Percentiles rank a stretch among this genome's conserved stretches.
These are phyloP conservation scores for Geotrichum carabidarum DNA, from an alignment of 1,139 yeast genomes.

Conservation along the genomic window DNA sequence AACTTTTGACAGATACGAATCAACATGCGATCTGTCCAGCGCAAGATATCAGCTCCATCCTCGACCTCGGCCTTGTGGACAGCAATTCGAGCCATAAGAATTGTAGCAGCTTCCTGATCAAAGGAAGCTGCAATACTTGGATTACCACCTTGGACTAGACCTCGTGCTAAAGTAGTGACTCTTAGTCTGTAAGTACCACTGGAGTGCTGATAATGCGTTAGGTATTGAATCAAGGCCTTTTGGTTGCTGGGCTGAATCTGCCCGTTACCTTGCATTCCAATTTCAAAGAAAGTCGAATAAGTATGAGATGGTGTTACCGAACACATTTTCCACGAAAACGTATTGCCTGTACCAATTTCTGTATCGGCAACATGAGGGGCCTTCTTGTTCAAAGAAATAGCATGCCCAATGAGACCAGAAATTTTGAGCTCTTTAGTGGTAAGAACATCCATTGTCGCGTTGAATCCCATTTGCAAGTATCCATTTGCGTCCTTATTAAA, in stretches of 20 bases:
- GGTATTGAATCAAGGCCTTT: conserved; percentile 52
- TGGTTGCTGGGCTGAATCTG: conserved; percentile 52
- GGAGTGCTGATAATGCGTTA: conserved; percentile 64
- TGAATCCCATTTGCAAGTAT: conserved; percentile 71
- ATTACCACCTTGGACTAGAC: conserved; percentile 26
- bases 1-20: conserved; percentile 71
- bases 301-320: conserved; percentile 80
- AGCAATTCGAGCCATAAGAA: conserved; percentile 53
- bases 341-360: conserved; percentile 89
- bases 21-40: conserved; percentile 72
- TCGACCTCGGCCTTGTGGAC: conserved; percentile 45
- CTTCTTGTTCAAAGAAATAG: conserved; percentile 40
- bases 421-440: conserved; percentile 81
- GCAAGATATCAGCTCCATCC: conserved; percentile 55
- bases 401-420: conserved; percentile 88
- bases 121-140: conserved; percentile 40
- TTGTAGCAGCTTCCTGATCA: conserved; percentile 70
- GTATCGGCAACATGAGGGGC: conserved; percentile 74
- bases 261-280: conserved; percentile 46
- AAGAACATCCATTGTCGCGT: conserved; percentile 62
- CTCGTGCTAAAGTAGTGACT: conserved; percentile 43
- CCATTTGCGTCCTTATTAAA: conserved; percentile 81
- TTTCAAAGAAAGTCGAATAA: conserved; percentile 83
- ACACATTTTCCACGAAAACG: conserved; percentile 81
- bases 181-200: conserved; percentile 41